These are phyloP conservation scores for Plectosphaerella cucumerina DNA, from an alignment of 2,329 filamentous ascomycete genomes.

Conservation along the genomic window DNA sequence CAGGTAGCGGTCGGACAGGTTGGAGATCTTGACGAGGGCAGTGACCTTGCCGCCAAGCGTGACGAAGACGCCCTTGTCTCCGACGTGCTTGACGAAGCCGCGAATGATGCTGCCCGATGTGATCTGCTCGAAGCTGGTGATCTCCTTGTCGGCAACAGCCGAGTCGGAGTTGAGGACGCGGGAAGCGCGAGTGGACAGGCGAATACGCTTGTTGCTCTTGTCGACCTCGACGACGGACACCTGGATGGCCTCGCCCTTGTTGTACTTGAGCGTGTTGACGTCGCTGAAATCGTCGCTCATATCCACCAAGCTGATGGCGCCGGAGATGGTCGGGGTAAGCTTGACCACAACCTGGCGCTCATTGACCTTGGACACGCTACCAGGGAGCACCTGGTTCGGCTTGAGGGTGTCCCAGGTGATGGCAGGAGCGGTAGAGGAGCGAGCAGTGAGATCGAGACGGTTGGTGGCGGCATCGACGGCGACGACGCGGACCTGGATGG, in stretches of 20 bases:
- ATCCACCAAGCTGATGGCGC: constrained; percentile 77
- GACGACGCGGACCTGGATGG: constrained; percentile 74
- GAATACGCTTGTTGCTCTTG: constrained; percentile 75
- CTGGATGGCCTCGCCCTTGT: constrained; percentile 81
- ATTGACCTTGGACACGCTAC: constrained; percentile 77
- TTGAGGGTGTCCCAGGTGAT: constrained; percentile 70
- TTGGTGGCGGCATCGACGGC: constrained; percentile 68
- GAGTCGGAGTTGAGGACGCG: constrained; percentile 84
- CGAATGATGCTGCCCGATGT: constrained; percentile 75
- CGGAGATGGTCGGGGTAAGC: constrained; percentile 74
- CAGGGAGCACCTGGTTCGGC: constrained; percentile 76
- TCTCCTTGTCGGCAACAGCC: constrained; percentile 74
- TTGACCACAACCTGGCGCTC: constrained; percentile 83
- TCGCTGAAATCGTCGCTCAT: constrained; percentile 82
- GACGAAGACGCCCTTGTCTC: constrained; percentile 86
- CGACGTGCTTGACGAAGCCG: constrained; percentile 87
- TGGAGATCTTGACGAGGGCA: constrained; percentile 78
- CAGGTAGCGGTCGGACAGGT: constrained; percentile 84
- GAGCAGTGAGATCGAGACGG: constrained; percentile 79
- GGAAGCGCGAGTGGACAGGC: constrained; percentile 79
- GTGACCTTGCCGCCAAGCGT: constrained; percentile 76
- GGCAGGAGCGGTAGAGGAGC: constrained; percentile 52
- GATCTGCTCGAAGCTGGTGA: constrained; percentile 66
- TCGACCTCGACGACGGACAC: constrained; percentile 84
- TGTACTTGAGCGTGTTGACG: constrained; percentile 69